Conservation (phyloP, 2,329 filamentous ascomycete species). For the Chaetothyriales sp. region DNA sequence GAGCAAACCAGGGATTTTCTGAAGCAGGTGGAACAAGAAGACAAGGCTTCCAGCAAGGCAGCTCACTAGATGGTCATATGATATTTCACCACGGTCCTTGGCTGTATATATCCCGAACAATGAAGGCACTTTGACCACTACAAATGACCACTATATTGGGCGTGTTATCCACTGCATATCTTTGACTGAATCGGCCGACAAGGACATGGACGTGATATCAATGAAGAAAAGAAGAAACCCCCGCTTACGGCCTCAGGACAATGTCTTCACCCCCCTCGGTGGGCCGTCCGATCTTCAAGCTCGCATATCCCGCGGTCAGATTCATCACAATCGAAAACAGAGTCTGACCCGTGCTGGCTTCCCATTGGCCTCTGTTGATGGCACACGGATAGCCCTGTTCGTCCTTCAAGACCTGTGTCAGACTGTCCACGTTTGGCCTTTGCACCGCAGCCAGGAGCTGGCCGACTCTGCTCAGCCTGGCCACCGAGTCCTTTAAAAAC, state of each 20-base stretch:
- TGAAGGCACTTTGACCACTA: neutral
- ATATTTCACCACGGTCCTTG: neutral
- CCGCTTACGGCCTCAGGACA: constrained; percentile 17
- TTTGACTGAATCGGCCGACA: neutral
- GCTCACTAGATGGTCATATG: constrained; percentile 7
- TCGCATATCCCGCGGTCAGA: constrained; percentile 20
- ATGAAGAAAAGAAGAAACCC: neutral
- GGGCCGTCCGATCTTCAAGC: constrained; percentile 23
- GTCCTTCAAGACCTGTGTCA: constrained; percentile 22
- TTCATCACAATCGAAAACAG: constrained; percentile 29
- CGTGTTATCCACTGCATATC: neutral
- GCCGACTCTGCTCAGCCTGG: constrained; percentile 20
- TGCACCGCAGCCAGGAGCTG: constrained; percentile 15
- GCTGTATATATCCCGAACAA: neutral
- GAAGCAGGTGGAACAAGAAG: constrained; percentile 34
- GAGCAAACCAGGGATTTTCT: constrained; percentile 32
- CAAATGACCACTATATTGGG: no score
- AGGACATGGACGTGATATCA: neutral
- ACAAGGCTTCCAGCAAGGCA: constrained; percentile 24
- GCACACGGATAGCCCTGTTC: constrained; percentile 20
- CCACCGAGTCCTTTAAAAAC: constrained; percentile 16
- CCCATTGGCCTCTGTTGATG: constrained; percentile 22
- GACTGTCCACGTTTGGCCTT: constrained; percentile 7
- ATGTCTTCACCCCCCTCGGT: constrained; percentile 18
- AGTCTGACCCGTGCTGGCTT: constrained; percentile 20